phyloP scores from a whole-genome alignment of 75 land plant genomes.

The Pinus tabuliformis region DNA sequence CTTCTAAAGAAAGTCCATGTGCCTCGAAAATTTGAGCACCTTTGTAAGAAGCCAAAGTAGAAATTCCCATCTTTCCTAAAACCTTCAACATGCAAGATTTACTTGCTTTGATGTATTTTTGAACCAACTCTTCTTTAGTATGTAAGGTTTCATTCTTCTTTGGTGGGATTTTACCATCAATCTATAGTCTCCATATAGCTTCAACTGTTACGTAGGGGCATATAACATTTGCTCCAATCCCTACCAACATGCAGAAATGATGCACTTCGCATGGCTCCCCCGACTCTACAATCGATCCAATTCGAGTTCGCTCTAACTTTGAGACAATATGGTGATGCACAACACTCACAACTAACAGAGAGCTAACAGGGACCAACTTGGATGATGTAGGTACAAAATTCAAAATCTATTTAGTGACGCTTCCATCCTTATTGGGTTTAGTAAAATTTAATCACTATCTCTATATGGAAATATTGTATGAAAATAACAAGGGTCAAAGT shows the following conservation, averaged over 20 bases:
- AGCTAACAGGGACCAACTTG: slow-evolving; percentile 87
- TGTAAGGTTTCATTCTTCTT: slow-evolving; percentile 66
- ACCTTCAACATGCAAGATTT: slow-evolving; percentile 99
- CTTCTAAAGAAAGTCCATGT: slow-evolving; percentile 89
- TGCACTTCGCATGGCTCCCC: slow-evolving; percentile 99
- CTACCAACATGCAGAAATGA: slow-evolving; percentile 96
- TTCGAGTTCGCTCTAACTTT: slow-evolving; percentile 83
- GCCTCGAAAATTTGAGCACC: slow-evolving; percentile 99
- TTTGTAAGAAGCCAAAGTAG: slow-evolving; percentile 97
- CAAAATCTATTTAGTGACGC: not conserved
- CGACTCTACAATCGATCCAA: slow-evolving; percentile 89
- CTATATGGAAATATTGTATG: not conserved
- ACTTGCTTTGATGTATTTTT: slow-evolving; percentile 83
- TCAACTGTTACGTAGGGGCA: slow-evolving; percentile 98
- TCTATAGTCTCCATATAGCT: slow-evolving; percentile 86
- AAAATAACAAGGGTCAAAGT: too few relatives aligned
- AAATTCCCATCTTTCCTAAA: slow-evolving; percentile 99
- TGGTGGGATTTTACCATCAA: slow-evolving; percentile 95
- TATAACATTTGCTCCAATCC: slow-evolving; percentile 98
- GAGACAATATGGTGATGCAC: slow-evolving; percentile 96
- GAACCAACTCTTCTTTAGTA: slow-evolving; percentile 71
- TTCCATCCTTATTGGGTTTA: not conserved
- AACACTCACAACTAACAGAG: slow-evolving; percentile 95
- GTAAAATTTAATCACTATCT: too few relatives aligned
- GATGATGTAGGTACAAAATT: slow-evolving; percentile 71